These are phyloP conservation scores for Sugiyamaella neomexicana DNA, from an alignment of 1,139 yeast species.

Conservation along the genomic window DNA sequence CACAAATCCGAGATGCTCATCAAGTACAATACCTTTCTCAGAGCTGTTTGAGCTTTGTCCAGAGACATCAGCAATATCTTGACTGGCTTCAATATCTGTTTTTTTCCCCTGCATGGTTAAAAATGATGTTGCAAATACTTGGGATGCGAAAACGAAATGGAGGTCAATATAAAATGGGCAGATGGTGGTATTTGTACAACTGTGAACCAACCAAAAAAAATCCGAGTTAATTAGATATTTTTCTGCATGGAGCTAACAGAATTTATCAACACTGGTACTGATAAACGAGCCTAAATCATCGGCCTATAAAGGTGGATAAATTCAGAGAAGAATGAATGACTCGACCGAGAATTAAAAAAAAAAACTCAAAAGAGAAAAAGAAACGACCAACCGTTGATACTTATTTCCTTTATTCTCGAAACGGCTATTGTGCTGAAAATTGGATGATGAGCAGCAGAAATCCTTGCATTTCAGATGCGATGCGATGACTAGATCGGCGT, in stretches of 20 bases:
- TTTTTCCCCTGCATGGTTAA: neutral
- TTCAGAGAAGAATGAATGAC: neutral
- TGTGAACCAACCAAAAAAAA: no score
- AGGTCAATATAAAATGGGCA: no score
- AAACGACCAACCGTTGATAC: neutral
- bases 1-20: slow-evolving; percentile 30
- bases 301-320: no score
- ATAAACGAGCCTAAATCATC: neutral
- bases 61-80: neutral
- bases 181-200: no score
- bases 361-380: neutral
- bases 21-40: slow-evolving; percentile 7
- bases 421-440: neutral
- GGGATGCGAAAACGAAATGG: neutral
- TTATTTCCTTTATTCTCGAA: neutral
- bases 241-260: neutral
- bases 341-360: neutral
- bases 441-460: neutral
- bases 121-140: no score
- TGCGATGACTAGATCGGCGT: neutral
- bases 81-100: neutral
- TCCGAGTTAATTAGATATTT: no score
- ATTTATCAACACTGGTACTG: neutral
- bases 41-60: neutral
- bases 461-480: neutral